Evolutionary conservation across 129 eudicot genomes (phyloP), one percentile per base, ranked within the genome.

Genomic region (Smallanthus sonchifolius): DNA sequence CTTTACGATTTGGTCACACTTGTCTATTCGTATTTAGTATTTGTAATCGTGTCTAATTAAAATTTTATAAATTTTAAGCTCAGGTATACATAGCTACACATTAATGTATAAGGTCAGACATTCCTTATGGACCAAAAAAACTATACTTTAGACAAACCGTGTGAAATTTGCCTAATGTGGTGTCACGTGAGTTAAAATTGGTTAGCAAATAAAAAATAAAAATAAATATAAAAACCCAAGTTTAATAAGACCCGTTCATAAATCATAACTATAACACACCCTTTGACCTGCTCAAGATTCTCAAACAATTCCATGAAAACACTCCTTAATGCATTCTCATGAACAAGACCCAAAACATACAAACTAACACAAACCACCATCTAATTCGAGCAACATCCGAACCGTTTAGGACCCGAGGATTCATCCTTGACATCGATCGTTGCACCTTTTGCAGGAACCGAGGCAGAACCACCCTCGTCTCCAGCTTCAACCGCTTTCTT

Each of bases 401-500:
- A 78, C 36, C 82, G 49, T 9, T 61, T 70, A 1, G 56, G 7
- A 37, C 82, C 82, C 37, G 57, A 39, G 0, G 72, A 70, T 1
- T 70, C 82, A 47, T 78, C 77, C 56, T 39, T 78, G 17, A 78
- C 77, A 70, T 78, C 66, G 30, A 78, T 78, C 4, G 77, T 72
- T 0, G 82, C 72, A 48, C 82, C 82, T 78, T 78, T 78, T 0
- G 66, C 10, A 71, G 77, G 82, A 61, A 78, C 56, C 6, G 82
- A 68, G 1, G 42, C 78, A 44, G 67, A 45, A 34, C 40, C 81
- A 69, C 70, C 82, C 65, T 71, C 56, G 16, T 78, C 82, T n/a
- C 82, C 77, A 61, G 37, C 82, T 65, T 78, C 82, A 51, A 78
- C 82, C 38, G 82, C 72, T 37, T 78, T 78, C 82, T 78, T 78